phyloP scores from a whole-genome alignment of 2,329 filamentous ascomycete genomes.

The Hypomyces perniciosus region DNA sequence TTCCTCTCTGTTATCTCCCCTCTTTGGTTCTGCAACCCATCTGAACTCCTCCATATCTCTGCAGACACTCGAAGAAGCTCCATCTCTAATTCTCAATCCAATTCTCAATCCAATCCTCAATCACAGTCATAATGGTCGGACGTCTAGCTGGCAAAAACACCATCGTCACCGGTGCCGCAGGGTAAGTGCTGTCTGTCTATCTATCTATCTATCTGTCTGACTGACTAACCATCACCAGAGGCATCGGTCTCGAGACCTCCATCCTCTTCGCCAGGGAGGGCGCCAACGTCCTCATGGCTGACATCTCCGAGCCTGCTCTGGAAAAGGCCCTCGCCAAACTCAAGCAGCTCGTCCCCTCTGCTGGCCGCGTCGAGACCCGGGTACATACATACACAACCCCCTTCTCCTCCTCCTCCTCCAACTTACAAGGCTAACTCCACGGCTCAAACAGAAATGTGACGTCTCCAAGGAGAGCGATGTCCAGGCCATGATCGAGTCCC shows the following conservation, averaged over 20 bases:
- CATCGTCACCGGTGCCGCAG: slow-evolving; percentile 77
- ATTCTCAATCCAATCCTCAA: background rate
- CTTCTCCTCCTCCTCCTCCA: background rate
- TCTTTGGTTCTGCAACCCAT: no score
- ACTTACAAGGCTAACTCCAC: background rate
- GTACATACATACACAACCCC: slow-evolving; percentile 28
- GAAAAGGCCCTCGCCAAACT: slow-evolving; percentile 72
- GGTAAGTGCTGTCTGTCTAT: slow-evolving; percentile 51
- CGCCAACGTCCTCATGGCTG: slow-evolving; percentile 76
- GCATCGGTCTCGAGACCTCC: slow-evolving; percentile 86
- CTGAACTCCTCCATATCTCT: no score
- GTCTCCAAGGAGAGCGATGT: slow-evolving; percentile 82
- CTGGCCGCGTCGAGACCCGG: slow-evolving; percentile 53
- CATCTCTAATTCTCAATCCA: no score
- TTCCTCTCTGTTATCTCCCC: no score
- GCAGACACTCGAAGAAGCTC: no score
- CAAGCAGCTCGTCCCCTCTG: slow-evolving; percentile 61
- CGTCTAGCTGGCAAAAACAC: slow-evolving; percentile 56
- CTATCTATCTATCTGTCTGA: background rate
- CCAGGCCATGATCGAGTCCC: slow-evolving; percentile 62
- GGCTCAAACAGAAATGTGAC: slow-evolving; percentile 46
- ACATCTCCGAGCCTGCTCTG: slow-evolving; percentile 74
- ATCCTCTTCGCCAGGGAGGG: slow-evolving; percentile 89
- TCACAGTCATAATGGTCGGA: slow-evolving; percentile 28
- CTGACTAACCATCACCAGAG: slow-evolving; percentile 43